Evolutionary conservation across 441 rosid species (phyloP), one percentile per base, ranked within the genome.

Genomic region (Kokia cookei): DNA sequence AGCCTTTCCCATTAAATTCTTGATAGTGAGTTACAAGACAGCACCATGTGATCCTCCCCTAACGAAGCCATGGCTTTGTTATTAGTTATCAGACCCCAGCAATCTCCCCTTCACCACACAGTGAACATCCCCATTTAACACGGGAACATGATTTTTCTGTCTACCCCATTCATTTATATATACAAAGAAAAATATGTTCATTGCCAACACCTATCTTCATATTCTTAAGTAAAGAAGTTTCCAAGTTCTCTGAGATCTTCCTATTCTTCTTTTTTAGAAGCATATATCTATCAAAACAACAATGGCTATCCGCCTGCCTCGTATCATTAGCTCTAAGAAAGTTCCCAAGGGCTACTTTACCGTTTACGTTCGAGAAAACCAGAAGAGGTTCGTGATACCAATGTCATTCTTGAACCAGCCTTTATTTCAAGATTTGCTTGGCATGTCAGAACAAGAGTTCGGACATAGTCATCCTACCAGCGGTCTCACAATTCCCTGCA

Each of bases 291-390:
- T 62, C 24, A 9, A 37, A 8, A 0, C 15, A 26, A 58, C 14
- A 10, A 78, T 75, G 76, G 76, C 70, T 3, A 58, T 79, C 32
- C 65, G 43, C 54, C 9, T 75, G 35, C 81, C 77, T 3, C 19
- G 57, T 3, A 73, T 73, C 19, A 58, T 71, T 66, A 64, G 22
- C 47, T 72, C 78, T 3, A 78, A 75, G 73, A 72, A 32, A 55
- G 83, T 73, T 7, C 87, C 85, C 1, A 86, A 87, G 66, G 91
- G 91, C 27, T 82, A 81, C 69, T 37, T 89, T 59, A 85, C 81
- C 12, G 84, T 84, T 43, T 85, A 86, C 35, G 85, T 86, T 35
- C 90, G 93, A 75, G 91, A 78, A 72, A 51, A 59, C 57, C 69
- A 77, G 73, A 83, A 82, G 74, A 55, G 35, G 43, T 53, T n/a